These are phyloP conservation scores for Colletotrichum somersetense DNA, from an alignment of 2,329 filamentous ascomycete genomes.

Conservation along the genomic window DNA sequence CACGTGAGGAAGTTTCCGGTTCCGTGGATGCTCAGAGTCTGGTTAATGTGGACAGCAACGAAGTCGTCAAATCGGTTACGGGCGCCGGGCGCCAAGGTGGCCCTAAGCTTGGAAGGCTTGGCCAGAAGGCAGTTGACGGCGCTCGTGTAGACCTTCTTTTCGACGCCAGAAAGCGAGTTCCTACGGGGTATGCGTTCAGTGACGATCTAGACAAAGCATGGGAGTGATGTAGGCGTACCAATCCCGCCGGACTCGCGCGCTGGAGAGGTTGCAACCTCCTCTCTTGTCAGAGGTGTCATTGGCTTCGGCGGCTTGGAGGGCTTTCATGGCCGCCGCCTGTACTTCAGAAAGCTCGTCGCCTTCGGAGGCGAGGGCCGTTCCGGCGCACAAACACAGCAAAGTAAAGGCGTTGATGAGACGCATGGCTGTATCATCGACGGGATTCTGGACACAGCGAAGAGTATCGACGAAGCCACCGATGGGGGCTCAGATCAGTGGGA, in stretches of 20 bases:
- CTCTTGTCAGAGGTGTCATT: conserved; percentile 3
- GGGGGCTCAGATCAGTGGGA: not conserved
- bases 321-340: conserved; percentile 15
- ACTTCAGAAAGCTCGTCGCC: conserved; percentile 23
- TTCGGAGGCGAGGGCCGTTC: not conserved
- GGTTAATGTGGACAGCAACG: conserved; percentile 38
- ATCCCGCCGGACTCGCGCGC: conserved; percentile 16
- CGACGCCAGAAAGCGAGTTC: conserved; percentile 43
- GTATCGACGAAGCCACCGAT: not conserved
- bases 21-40: conserved; percentile 27
- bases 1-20: conserved; percentile 41
- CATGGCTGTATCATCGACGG: not conserved
- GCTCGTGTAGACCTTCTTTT: conserved; percentile 39
- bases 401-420: not conserved
- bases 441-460: not conserved
- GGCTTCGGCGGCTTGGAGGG: conserved; percentile 12
- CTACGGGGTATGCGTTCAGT: conserved; percentile 30
- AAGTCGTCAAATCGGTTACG: conserved; percentile 42
- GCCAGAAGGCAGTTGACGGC: conserved; percentile 40
- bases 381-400: not conserved
- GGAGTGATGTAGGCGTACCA: not conserved
- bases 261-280: conserved; percentile 18
- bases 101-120: conserved; percentile 21
- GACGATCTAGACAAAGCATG: not conserved
- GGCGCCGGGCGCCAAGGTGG: conserved; percentile 37